Conservation (phyloP, 352 stramenopile genomes). For the Peronospora farinosa region DNA sequence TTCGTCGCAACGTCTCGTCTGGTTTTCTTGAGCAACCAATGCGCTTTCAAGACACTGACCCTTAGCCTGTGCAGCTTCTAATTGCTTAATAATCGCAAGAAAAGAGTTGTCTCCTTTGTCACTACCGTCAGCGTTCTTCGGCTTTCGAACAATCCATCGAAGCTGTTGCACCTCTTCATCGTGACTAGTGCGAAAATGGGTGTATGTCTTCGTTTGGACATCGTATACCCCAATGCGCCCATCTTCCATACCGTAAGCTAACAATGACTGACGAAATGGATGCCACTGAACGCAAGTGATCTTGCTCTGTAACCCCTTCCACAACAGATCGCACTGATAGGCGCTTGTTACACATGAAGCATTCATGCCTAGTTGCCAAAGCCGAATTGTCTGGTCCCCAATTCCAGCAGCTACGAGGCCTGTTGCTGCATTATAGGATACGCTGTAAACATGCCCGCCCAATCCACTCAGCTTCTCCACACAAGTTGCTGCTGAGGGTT, state of each 20-base stretch:
- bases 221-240: constrained; percentile 58
- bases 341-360: constrained; percentile 11
- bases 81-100: constrained; percentile 39
- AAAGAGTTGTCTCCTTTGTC: constrained; percentile 22
- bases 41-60: constrained; percentile 49
- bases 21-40: constrained; percentile 28
- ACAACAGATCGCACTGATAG: constrained; percentile 48
- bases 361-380: constrained; percentile 39
- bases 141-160: constrained; percentile 32
- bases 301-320: constrained; percentile 77
- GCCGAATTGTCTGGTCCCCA: constrained; percentile 69
- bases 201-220: constrained; percentile 43
- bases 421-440: constrained; percentile 29
- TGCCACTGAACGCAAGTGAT: constrained; percentile 64
- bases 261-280: constrained; percentile 37
- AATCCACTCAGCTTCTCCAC: constrained; percentile 42
- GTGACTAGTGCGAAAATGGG: constrained; percentile 44
- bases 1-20: constrained; percentile 1
- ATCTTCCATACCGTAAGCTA: constrained; percentile 73
- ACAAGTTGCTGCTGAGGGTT: constrained; percentile 23
- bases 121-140: neutral
- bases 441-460: constrained; percentile 58
- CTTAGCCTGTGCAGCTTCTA: constrained; percentile 44
- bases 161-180: constrained; percentile 34
- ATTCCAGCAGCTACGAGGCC: constrained; percentile 43